Conservation (phyloP, 352 stramenopile species). For the Blastocystis sp. region DNA sequence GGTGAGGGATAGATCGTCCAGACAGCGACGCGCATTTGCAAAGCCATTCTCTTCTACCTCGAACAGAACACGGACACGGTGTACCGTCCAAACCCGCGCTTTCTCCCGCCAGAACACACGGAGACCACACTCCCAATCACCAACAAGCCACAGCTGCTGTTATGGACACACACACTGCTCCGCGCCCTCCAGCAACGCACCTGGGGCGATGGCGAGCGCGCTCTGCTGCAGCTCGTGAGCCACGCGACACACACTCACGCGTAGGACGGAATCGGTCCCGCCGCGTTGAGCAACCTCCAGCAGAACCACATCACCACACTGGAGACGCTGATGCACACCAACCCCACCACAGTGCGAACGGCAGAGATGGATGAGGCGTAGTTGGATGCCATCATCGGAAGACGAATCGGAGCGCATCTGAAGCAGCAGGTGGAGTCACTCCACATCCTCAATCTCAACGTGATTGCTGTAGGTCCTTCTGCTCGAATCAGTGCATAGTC, state of each 20-base stretch:
- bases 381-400: constrained; percentile 43
- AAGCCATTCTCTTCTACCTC: constrained; percentile 43
- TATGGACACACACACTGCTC: constrained; percentile 11
- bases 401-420: constrained; percentile 5
- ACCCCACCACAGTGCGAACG: not conserved
- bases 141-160: not conserved
- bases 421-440: constrained; percentile 10
- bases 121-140: not conserved
- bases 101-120: not conserved
- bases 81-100: not conserved
- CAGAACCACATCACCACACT: not conserved
- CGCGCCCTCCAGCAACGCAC: constrained; percentile 13
- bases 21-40: constrained; percentile 17
- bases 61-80: not conserved
- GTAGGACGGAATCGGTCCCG: constrained; percentile 32
- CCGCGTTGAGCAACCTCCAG: constrained; percentile 18
- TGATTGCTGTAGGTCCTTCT: not conserved
- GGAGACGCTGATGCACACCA: not conserved
- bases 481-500: not conserved
- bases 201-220: constrained; percentile 25
- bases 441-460: not conserved
- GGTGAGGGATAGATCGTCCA: constrained; percentile 3
- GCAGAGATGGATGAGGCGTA: not conserved
- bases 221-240: constrained; percentile 31
- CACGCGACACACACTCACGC: not conserved